Percentiles rank a stretch among this genome's conserved stretches.
phyloP scores from a whole-genome alignment of 768 basidiomycete genomes.

The Polyporus arcularius region DNA sequence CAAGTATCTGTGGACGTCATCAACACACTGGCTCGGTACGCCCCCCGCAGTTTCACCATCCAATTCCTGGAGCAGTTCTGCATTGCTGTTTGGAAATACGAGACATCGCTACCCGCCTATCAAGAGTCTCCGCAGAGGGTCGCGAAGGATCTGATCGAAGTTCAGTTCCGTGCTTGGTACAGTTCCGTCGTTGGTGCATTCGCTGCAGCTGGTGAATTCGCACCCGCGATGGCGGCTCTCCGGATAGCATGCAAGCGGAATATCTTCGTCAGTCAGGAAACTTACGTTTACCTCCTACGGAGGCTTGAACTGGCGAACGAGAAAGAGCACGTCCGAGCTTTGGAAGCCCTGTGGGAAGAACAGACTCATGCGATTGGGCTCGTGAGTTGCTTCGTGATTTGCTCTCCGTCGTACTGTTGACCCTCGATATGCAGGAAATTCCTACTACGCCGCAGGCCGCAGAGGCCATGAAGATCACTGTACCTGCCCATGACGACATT shows the following conservation, averaged over 20 bases:
- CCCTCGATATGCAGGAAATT: not conserved
- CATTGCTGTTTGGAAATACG: not conserved
- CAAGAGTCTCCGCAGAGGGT: not conserved
- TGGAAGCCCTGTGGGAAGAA: not conserved
- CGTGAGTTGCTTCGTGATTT: not conserved
- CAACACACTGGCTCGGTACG: conserved; percentile 46
- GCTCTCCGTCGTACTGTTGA: not conserved
- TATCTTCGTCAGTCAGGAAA: not conserved
- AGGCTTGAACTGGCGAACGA: not conserved
- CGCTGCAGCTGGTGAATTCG: not conserved
- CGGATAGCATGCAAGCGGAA: not conserved
- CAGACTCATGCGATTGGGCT: not conserved
- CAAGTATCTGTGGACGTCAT: conserved; percentile 24
- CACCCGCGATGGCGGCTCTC: not conserved
- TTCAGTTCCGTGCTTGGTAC: conserved; percentile 6
- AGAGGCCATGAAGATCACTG: not conserved
- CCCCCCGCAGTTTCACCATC: conserved; percentile 33
- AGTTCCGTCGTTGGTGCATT: conserved; percentile 37
- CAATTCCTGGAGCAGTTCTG: conserved; percentile 40
- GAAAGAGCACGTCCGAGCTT: not conserved
- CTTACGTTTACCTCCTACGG: not conserved
- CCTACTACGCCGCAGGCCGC: not conserved
- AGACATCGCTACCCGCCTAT: not conserved
- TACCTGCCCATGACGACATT: not conserved
- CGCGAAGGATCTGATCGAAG: not conserved